Evolutionary conservation across 176 grass and related monocot species (phyloP), one percentile per base, ranked within the genome.

Genomic region (Zea mays): DNA sequence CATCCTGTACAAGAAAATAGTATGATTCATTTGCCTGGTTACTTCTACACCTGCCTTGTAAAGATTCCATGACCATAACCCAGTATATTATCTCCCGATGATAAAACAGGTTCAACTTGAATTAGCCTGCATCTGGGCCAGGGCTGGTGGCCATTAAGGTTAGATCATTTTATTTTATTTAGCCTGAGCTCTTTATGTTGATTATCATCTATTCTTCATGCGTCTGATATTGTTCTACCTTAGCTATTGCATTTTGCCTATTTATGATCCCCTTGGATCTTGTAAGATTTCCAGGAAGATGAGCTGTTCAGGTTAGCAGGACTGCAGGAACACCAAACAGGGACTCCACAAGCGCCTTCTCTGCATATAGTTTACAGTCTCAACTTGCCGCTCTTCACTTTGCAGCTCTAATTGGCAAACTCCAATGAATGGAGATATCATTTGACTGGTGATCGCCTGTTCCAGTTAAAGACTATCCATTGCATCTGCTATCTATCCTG

Each of bases 401-500:
- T 19, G 47, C 71, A 40, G 49, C 69, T 74, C 10, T 16, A 68
- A 35, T 40, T 50, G 15, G 49, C 33, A 62, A 69, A n/a, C 56
- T 15, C 20, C 27, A 27, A 27, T 27, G 27, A 27, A 27, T 27
- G 27, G 27, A 27, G 27, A 27, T 27, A 27, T 27, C 27, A 27
- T 50, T 35, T 35, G 77, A 44, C 19, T 61, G 36, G n/a, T 75
- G 9, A 37, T n/a, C 44, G 42, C 39, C 17, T 19, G 39, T 61
- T 72, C 36, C n/a, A 69, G 43, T 50, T 58, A 38, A 78, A 10
- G 19, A n/a, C 67, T 59, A 92, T 37, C 50, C 68, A 66, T 79
- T 49, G 49, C 66, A 64, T 33, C 17, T 73, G 60, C 69, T 58
- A 69, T 77, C 77, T 45, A 88, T 79, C 74, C 85, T 86, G 46